Base-by-base conservation (phyloP, 441 rosid species). In the Arabidopsis lyrata region DNA sequence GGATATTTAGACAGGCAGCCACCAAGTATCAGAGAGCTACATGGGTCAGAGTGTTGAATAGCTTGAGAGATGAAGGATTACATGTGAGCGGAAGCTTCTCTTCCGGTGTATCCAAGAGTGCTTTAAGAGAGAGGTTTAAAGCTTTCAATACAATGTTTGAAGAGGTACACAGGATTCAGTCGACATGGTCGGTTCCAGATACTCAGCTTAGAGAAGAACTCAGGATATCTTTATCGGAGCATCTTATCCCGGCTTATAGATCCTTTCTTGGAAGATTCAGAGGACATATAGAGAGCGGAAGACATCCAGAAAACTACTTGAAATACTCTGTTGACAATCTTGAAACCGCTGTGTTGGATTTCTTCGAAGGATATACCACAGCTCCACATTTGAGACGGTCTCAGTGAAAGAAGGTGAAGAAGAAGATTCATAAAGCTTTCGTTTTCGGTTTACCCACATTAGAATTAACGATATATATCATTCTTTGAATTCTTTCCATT, bases 251-350 rank as follows among this genome's bases (percentile, higher is more conserved):
- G 0, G 91, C 93, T 56, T 88, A 88, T 71, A 81, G 91, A 60
- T 88, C 93, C 1, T 88, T 88, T 75, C 84, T 85, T 66, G 98
- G 98, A 74, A 83, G 97, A 65, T 91, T 86, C 76, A 87, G 96
- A 81, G 86, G 88, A 68, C 92, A 91, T 74, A 90, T 90, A 76
- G 98, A 94, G 86, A 94, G 95, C 55, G 92, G 91, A 67, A 91
- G 55, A 83, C 97, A 94, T 75, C 97, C 99, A 0, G 98, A 94
- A 80, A 90, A 90, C 76, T 94, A 94, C 82, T 82, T 94, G 76
- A 94, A 88, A 85, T 94, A 88, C 62, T 80, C 96, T 0, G 95
- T 87, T 4, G 97, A 94, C 79, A 93, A 94, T 81, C 79, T 94
- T 74, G 99, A 91, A 83, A 81, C 65, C 12, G 88, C 88, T 12